Percentiles rank a stretch among this genome's conserved stretches.
Evolutionary conservation across 2,329 filamentous ascomycete species (phyloP).

Genomic region (Apiospora sp.): DNA sequence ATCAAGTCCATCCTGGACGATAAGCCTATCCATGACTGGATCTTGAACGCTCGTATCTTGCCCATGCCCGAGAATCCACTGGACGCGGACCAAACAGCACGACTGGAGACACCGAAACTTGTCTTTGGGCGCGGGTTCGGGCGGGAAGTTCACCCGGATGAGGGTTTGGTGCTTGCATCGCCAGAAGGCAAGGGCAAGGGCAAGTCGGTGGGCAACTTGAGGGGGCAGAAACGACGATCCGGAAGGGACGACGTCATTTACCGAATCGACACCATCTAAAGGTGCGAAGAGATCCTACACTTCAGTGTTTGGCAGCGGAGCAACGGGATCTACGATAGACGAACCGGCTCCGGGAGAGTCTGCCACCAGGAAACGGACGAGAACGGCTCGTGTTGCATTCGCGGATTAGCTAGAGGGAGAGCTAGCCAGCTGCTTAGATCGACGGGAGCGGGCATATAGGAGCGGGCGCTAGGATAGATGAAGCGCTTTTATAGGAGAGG

Average conservation of each 20-base stretch:
- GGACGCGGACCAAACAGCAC: constrained; percentile 56
- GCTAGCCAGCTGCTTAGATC: not conserved
- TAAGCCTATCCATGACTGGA: constrained; percentile 65
- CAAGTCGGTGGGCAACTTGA: not conserved
- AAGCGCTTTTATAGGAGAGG: not conserved
- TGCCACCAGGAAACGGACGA: not conserved
- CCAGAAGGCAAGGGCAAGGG: constrained; percentile 4
- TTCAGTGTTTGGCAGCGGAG: not conserved
- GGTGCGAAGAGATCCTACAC: not conserved
- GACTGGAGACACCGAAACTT: constrained; percentile 53
- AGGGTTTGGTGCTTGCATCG: constrained; percentile 48
- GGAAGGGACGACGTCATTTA: not conserved
- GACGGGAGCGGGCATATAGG: not conserved
- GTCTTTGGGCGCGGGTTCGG: constrained; percentile 62
- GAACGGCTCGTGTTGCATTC: not conserved
- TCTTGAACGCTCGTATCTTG: constrained; percentile 59
- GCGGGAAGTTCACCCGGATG: constrained; percentile 51
- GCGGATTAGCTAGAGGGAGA: not conserved
- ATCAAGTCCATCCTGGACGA: constrained; percentile 67
- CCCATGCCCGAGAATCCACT: constrained; percentile 34
- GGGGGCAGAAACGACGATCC: not conserved
- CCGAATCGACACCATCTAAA: not conserved
- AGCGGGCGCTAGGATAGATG: not conserved
- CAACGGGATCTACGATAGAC: not conserved
- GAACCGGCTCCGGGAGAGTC: not conserved